Base-by-base conservation (phyloP, 495 filamentous ascomycete genomes). In the Pseudomonodictys pantanalensis region DNA sequence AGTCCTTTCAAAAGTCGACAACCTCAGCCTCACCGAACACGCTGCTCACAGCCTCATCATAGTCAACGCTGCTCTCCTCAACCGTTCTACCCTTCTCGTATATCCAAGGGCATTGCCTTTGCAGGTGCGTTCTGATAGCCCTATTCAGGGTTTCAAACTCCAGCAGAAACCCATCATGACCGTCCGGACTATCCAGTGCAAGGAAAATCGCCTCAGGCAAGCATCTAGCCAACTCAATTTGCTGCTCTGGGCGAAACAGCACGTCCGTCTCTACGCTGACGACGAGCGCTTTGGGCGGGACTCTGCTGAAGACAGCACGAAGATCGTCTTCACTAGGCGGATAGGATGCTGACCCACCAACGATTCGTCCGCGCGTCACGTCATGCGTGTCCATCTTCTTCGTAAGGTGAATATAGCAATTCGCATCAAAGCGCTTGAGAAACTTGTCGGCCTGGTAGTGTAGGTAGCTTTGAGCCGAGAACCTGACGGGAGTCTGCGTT, bases 381-480 rank as follows among this genome's bases (percentile, higher is more conserved):
- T 75, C 73, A 64, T 75, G 73, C 2, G 66, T 48, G 49, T 75
- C 73, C 68, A 75, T 73, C 58, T 75, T 75, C 45, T 68, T 61
- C 3, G 67, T 69, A 42, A 74, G 63, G 56, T 72, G 70, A 2
- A 75, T 52, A 29, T 73, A 75, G 26, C 73, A 75, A 35, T 75
- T 75, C 7, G 72, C 69, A 47, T 75, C 73, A 56, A 75, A 74
- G 7, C 73, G 62, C 32, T 64, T 54, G 24, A 71, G 61, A 42
- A 75, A 75, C 54, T 75, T 75, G 23, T 71, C 64, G 1, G 65
- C 73, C 49, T 75, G 73, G 32, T 75, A 75, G 18, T 69, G 69
- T 17, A 75, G 43, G 22, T 75, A 75, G 52, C 65, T 69, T 61
- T 75, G 72, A 47, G 67, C 69, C 2, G 71, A 65, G 41, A 72